phyloP scores from a whole-genome alignment of 345 rosid genomes.

The Eucalyptus decipiens region DNA sequence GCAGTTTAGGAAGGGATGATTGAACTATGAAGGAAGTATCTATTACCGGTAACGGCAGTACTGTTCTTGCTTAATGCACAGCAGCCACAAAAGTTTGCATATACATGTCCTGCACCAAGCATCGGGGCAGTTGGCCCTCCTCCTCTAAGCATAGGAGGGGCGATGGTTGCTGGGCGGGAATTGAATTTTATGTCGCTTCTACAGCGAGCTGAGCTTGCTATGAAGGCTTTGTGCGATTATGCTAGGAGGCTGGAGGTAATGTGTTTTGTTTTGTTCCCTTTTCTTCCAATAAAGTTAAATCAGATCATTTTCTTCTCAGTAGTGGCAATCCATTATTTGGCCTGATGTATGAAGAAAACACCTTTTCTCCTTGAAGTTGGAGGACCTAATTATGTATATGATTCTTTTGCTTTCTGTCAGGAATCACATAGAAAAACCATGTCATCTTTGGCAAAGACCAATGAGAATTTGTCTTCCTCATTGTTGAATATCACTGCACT shows the following conservation, averaged over 20 bases:
- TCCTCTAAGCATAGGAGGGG: slow-evolving; percentile 41
- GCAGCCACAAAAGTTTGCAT: too few relatives aligned
- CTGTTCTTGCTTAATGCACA: too few relatives aligned
- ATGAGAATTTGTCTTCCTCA: slow-evolving; percentile 78
- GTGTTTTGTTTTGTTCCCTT: not conserved
- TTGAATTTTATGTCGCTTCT: slow-evolving; percentile 47
- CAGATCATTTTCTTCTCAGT: too few relatives aligned
- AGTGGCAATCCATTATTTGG: too few relatives aligned
- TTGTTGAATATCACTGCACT: slow-evolving; percentile 58
- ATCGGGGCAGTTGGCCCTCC: slow-evolving; percentile 4
- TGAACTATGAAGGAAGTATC: too few relatives aligned
- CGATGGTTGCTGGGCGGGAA: slow-evolving; percentile 21
- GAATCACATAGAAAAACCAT: slow-evolving; percentile 63
- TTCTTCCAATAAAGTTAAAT: too few relatives aligned
- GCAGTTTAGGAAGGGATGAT: too few relatives aligned
- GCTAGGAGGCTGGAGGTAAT: slow-evolving; percentile 47
- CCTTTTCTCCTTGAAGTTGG: too few relatives aligned
- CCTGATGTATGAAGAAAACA: too few relatives aligned
- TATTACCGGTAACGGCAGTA: too few relatives aligned
- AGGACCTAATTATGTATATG: not conserved
- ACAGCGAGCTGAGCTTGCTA: slow-evolving; percentile 60
- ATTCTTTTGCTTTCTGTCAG: slow-evolving; percentile 10
- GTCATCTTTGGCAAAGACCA: slow-evolving; percentile 47
- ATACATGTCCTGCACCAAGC: not conserved
- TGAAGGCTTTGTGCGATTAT: slow-evolving; percentile 49